Base-by-base conservation (phyloP, 2,329 filamentous ascomycete species). In the Fusarium sp. region DNA sequence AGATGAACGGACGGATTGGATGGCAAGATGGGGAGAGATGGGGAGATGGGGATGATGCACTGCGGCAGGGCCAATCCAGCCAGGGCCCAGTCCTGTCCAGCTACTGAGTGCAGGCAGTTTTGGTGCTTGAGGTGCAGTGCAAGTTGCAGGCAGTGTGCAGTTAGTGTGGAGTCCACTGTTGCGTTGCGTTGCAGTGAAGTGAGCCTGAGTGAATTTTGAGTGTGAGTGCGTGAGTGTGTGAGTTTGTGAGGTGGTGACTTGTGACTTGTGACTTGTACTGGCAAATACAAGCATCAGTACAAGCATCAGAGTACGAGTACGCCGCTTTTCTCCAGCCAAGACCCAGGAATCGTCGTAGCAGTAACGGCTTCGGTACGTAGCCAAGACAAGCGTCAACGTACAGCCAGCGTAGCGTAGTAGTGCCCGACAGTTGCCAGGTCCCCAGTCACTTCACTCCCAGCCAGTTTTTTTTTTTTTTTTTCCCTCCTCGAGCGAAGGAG, bases 21-120 rank as follows among this genome's bases (percentile, higher is more conserved):
- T 75, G 69, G 60, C 60, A 49, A 60, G 72, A 75, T 77, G 75
- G 72, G 67, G 65, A 74, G 75, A 77, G 72, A 77, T 66, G 71
- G 75, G 74, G 74, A 66, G 64, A 68, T 67, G 71, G 77, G 73
- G 74, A 74, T 74, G 72, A 74, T 74, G 71, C 72, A 66, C 63
- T 67, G 25, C 28, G 50, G 44, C 62, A 64, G 58, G 44, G 61
- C 28, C 49, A 52, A 33, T 52, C 30, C 21, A 52, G 49, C 49
- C 49, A 52, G 49, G 49, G 50, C 33, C 33, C 32, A 53, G 33
- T 53, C 62, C 64, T 46, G 38, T 50, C 38, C 43, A 60, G 37
- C 50, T 37, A 30, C 47, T 60, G 38, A 54, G 62, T 49, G 38
- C 52, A 52, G 50, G 25, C 42, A 65, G 60, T 46, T 40, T 38